Evolutionary conservation across 495 filamentous ascomycete genomes (phyloP), one percentile per base, ranked within the genome.

Genomic region (Penicillium turbatum): DNA sequence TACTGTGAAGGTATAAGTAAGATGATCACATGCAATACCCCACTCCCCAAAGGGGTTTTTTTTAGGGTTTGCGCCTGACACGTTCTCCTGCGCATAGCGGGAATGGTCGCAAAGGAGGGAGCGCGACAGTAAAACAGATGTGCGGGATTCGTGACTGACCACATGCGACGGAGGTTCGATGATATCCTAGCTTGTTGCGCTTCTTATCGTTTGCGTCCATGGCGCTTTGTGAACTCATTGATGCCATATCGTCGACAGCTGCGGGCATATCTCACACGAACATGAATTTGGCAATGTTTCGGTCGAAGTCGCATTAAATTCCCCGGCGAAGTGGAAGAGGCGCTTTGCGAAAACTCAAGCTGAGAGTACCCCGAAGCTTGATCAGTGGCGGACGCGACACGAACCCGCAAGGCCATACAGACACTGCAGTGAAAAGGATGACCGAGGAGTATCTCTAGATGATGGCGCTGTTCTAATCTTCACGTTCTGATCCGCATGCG

Each of bases 121-220:
- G 35, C 17, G 10, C 30, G 44, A 21, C 12, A n/a, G 30, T 11
- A 41, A 34, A 39, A 16, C 12, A 21, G 13, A 31, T 38, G 35
- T 32, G 31, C 21, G 48, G 24, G 39, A 34, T 15, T 17, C 46
- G 35, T 37, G 49, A 85, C 91, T 84, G 80, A 98, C 93, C 88
- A 79, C 93, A 98, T 59, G 93, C 93, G 68, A 97, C 90, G 51
- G 93, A 95, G 32, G 91, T 97, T 53, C 93, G 86, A 77, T 97
- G 92, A 70, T 98, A 98, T 29, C 93, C 93, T 48, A 98, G 79
- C 72, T 95, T 97, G 69, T 97, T 98, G 61, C 93, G 86, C 69
- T 88, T 87, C 73, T 93, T 96, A 63, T 96, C 92, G 37, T 70
- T 66, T 42, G 73, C 70, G 42, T 72, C 75, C 70, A 71, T 72